These are phyloP conservation scores for Neoboletus brunneissimus DNA, from an alignment of 768 basidiomycete genomes.

Conservation along the genomic window DNA sequence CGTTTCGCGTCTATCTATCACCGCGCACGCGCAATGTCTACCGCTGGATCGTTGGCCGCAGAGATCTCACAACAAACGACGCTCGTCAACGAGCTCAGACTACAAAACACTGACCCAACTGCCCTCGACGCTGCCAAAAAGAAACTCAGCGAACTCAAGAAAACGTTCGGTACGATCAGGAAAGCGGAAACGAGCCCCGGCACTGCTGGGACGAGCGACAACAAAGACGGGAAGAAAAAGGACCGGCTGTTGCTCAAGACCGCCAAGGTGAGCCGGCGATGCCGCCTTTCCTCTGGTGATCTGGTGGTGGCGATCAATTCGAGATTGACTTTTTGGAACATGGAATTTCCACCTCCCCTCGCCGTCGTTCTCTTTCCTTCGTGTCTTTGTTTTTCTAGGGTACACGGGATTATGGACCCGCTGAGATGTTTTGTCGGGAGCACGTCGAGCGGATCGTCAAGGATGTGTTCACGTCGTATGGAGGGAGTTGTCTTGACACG, in stretches of 20 bases:
- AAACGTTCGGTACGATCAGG: conserved; percentile 44
- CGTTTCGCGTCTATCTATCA: conserved; percentile 13
- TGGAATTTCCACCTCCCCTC: background rate
- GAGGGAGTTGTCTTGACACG: conserved; percentile 91
- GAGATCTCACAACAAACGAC: conserved; percentile 56
- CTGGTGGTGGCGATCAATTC: conserved; percentile 12
- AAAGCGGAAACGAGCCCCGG: conserved; percentile 25
- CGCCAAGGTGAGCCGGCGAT: conserved; percentile 65
- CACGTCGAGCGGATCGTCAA: conserved; percentile 88
- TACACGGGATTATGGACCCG: conserved; percentile 91
- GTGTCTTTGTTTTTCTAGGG: conserved; percentile 51
- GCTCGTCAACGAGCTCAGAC: conserved; percentile 60
- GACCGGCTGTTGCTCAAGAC: conserved; percentile 83
- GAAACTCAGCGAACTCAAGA: conserved; percentile 68
- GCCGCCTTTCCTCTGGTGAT: conserved; percentile 1
- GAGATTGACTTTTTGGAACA: background rate
- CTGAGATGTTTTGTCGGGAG: conserved; percentile 88
- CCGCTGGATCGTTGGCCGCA: conserved; percentile 43
- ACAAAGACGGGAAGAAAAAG: conserved; percentile 57
- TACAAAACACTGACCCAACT: conserved; percentile 49
- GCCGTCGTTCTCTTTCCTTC: no score
- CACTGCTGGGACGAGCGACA: conserved; percentile 35
- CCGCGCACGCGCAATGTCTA: conserved; percentile 36
- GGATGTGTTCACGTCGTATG: conserved; percentile 83
- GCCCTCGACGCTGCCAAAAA: conserved; percentile 62